Percentiles rank a stretch among this genome's conserved stretches.
phyloP scores from a whole-genome alignment of 2,329 filamentous ascomycete species.

The Dissoconium aciculare region DNA sequence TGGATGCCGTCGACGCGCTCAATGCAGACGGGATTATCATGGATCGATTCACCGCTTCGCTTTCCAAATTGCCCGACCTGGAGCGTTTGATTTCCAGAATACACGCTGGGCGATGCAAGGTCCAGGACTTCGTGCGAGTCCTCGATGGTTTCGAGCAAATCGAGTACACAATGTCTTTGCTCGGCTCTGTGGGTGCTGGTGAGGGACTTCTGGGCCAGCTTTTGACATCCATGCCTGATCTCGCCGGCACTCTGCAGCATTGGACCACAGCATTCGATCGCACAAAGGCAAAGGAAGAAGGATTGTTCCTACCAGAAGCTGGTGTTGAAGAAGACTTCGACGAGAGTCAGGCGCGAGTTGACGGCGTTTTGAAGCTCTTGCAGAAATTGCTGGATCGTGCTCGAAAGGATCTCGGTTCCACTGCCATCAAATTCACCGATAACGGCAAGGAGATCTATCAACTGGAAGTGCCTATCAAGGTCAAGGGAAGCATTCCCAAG shows the following conservation, averaged over 20 bases:
- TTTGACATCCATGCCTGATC: constrained; percentile 70
- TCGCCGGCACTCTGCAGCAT: constrained; percentile 56
- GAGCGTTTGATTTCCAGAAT: constrained; percentile 89
- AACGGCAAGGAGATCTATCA: constrained; percentile 97
- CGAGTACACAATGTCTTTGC: constrained; percentile 75
- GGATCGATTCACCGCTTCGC: constrained; percentile 74
- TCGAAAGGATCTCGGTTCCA: constrained; percentile 59
- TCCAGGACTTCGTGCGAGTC: constrained; percentile 84
- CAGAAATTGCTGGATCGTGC: constrained; percentile 55
- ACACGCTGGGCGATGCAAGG: constrained; percentile 77
- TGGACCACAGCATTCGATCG: constrained; percentile 93
- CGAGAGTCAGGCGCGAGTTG: constrained; percentile 59
- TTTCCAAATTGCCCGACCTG: constrained; percentile 84
- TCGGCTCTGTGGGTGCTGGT: constrained; percentile 58
- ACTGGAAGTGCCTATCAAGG: constrained; percentile 70
- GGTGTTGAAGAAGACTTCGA: constrained; percentile 92
- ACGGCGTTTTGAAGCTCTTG: constrained; percentile 59
- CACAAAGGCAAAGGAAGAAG: constrained; percentile 59
- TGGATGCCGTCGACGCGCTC: constrained; percentile 86
- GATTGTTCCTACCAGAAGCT: constrained; percentile 67
- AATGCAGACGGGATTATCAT: constrained; percentile 69
- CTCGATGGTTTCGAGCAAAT: constrained; percentile 97
- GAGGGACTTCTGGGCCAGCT: constrained; percentile 75
- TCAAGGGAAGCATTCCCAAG: constrained; percentile 61
- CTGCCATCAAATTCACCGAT: constrained; percentile 44